Base-by-base conservation (phyloP, 2,329 filamentous ascomycete species). In the Aureobasidium sp. region DNA sequence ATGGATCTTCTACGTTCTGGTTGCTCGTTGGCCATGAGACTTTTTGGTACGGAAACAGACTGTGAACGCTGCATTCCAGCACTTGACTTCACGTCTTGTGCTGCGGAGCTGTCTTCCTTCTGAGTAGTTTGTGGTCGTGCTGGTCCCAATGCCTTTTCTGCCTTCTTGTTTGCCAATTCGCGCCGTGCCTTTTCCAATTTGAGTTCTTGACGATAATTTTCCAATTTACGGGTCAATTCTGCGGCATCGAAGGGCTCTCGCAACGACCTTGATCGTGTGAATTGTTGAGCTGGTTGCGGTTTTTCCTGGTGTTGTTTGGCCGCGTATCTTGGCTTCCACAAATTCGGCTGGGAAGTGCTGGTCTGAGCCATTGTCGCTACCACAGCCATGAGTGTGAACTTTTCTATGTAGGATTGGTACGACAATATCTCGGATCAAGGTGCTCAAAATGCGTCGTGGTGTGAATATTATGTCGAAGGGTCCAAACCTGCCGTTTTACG, bases 141-240 rank as follows among this genome's bases (percentile, higher is more conserved):
- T 37, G 55, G 10, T 27, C 36, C 20, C 5, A n/a, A n/a, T 6
- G 27, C 17, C 8, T 12, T 27, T 1, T 37, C 43, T 13, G 34
- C 12, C 51, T 62, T 55, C 44, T 61, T 52, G 24, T 61, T 47
- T 15, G 37, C 26, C 53, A 34, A 41, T 43, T 56, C 36, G n/a
- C 51, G 60, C 9, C 64, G 46, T n/a, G 63, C 57, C 61, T 64
- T 59, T 39, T 61, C 62, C 47, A 65, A 15, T 55, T 64, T 64
- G 12, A 61, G 36, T 41, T 65, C 64, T 20, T 56, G 59, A 15
- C 62, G 62, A 48, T 65, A 65, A 27, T 48, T 52, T 29, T 65
- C 64, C 32, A 65, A 24, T 24, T 63, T 63, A 12, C 64, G 62
- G 7, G 62, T 63, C 3, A 65, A 43, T 27, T 64, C 62, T n/a